A percentile compares a stretch with the other conserved stretches of the same genome.
phyloP scores from a whole-genome alignment of 768 basidiomycete species.

The Lactifluus volemus region DNA sequence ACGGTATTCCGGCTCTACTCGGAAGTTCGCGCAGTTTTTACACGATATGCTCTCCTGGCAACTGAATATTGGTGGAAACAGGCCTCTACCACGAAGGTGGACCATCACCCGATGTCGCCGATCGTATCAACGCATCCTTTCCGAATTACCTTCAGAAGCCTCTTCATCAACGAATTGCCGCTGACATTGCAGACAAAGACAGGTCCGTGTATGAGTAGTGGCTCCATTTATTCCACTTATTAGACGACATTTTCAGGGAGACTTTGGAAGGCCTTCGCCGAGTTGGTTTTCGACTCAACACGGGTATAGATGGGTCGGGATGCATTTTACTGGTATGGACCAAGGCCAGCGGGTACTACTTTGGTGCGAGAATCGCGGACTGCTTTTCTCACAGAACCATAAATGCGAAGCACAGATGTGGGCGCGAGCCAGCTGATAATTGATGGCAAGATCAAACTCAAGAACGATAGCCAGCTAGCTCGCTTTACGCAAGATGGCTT shows the following conservation, averaged over 20 bases:
- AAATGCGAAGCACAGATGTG: conserved; percentile 26
- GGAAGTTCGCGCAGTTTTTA: conserved; percentile 2
- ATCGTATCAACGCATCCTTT: conserved; percentile 42
- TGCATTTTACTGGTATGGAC: conserved; percentile 37
- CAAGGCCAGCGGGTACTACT: conserved; percentile 54
- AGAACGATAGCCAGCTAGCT: conserved; percentile 34
- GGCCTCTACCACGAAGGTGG: conserved; percentile 17
- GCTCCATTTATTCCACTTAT: background rate
- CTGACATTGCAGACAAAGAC: conserved; percentile 45
- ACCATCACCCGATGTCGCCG: conserved; percentile 38
- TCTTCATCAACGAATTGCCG: conserved; percentile 31
- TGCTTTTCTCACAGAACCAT: background rate
- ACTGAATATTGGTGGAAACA: background rate
- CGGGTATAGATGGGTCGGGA: conserved; percentile 44
- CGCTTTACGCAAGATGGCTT: conserved; percentile 33
- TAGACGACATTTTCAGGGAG: conserved; percentile 26
- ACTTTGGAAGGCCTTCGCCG: conserved; percentile 46
- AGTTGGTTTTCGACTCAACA: conserved; percentile 46
- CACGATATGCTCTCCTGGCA: background rate
- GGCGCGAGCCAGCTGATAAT: conserved; percentile 36
- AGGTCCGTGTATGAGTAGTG: conserved; percentile 24
- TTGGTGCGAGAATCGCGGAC: conserved; percentile 34
- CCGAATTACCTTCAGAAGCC: conserved; percentile 16
- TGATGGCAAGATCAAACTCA: conserved; percentile 41
- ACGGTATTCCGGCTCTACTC: conserved; percentile 18